These are phyloP conservation scores for Jamesozyma spencerorum DNA, from an alignment of 805 yeast species.

Conservation along the genomic window DNA sequence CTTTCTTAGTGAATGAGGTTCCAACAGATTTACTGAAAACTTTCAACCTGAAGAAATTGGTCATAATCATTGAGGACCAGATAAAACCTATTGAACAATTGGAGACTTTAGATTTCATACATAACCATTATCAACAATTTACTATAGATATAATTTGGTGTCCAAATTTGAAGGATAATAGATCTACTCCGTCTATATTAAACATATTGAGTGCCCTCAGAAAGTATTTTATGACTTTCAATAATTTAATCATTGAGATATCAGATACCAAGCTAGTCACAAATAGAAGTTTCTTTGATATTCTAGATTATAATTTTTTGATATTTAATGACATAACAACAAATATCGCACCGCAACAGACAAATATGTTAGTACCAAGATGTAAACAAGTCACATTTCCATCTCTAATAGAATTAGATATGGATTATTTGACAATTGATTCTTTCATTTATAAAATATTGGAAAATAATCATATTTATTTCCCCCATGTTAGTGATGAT, in stretches of 20 bases:
- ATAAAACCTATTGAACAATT: neutral
- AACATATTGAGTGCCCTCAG: neutral
- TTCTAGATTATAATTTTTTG: conserved; percentile 8
- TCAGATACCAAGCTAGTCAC: neutral
- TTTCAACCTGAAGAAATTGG: neutral
- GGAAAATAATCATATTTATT: conserved; percentile 3
- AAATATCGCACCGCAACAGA: conserved; percentile 1
- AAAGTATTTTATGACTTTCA: conserved; percentile 1
- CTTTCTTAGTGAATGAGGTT: neutral
- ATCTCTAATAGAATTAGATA: conserved; percentile 6
- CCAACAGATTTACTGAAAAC: no score
- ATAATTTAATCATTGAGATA: conserved; percentile 8
- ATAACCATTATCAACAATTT: neutral
- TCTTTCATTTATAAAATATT: conserved; percentile 12
- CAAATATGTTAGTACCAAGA: conserved; percentile 5
- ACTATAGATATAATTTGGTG: conserved; percentile 2
- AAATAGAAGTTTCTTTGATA: conserved; percentile 11
- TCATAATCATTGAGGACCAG: neutral
- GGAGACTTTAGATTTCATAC: neutral
- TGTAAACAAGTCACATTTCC: conserved; percentile 13
- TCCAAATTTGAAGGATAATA: neutral
- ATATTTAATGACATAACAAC: conserved; percentile 1
- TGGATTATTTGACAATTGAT: conserved; percentile 18
- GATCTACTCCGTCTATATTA: neutral
- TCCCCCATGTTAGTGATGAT: neutral